Base-by-base conservation (phyloP, 352 stramenopile species). In the Phytophthora sojae region DNA sequence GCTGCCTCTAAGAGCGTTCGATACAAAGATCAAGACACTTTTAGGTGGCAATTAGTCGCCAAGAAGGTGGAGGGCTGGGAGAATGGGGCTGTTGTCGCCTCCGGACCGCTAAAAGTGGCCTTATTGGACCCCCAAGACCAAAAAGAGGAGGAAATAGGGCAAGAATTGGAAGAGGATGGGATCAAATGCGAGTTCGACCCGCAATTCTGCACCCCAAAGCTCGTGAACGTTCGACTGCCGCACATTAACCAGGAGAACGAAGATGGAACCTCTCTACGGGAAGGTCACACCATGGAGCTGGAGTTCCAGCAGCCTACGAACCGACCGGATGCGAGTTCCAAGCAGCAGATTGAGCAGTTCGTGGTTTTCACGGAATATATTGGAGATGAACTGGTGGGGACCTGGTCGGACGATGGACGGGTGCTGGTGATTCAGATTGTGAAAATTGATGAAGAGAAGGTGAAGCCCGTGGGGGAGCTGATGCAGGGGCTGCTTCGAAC, bases 231-330 rank as follows among this genome's bases (percentile, higher is more conserved):
- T 32, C 73, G 65, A 5, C 47, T 93, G 17, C 83, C 83, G 0
- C 70, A 92, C 30, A 51, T 89, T 35, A 56, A 67, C 6, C 56
- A 60, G 8, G 11, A 53, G 4, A 35, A 21, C 0, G 55, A 63
- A 25, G 52, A 59, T 23, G 44, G 42, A 25, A 0, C 14, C 2
- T 72, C 75, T 1, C 66, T 95, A 8, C 21, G 67, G 32, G 54
- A 58, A 23, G 83, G 80, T 37, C 77, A 93, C 59, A 65, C 69
- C 7, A 71, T 95, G 51, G 62, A 83, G 32, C 37, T 95, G 15
- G 68, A 85, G 56, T 95, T 93, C 55, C 61, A 77, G 2, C 68
- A 80, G 26, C 44, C 80, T 3, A 95, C 88, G 5, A 93, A 88
- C 50, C 66, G 63, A 9, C 85, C 86, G 21, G 50, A 51, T 19